Evolutionary conservation across 352 stramenopile genomes (phyloP).

Genomic region (Blastocystis hominis): DNA sequence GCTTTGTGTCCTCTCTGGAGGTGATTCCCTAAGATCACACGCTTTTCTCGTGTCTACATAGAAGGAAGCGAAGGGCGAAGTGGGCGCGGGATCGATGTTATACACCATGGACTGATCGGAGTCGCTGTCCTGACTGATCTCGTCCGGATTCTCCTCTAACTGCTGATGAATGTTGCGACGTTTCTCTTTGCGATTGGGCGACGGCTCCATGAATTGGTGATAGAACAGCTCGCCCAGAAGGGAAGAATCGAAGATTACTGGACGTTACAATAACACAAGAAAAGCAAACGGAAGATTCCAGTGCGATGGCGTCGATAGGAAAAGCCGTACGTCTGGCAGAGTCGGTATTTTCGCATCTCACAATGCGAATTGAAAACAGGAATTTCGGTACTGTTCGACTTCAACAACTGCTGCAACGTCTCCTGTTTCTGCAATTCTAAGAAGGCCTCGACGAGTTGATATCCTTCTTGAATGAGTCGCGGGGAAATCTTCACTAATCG

Average conservation of each 20-base stretch:
- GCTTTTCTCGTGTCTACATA: background rate
- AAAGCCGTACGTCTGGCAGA: constrained; percentile 27
- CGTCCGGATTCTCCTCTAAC: constrained; percentile 28
- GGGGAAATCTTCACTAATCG: background rate
- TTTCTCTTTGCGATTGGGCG: background rate
- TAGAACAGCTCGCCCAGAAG: constrained; percentile 45
- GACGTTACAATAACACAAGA: background rate
- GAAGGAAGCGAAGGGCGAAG: background rate
- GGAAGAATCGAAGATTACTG: constrained; percentile 36
- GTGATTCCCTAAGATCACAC: constrained; percentile 6
- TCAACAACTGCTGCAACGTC: background rate
- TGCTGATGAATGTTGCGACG: constrained; percentile 42
- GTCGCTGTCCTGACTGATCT: background rate
- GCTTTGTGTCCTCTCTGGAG: background rate
- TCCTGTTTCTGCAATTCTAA: constrained; percentile 5
- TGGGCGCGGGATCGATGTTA: background rate
- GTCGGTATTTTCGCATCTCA: constrained; percentile 34
- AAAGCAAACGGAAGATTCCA: constrained; percentile 12
- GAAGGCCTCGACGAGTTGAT: background rate
- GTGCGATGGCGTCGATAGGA: constrained; percentile 16
- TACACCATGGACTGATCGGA: constrained; percentile 49
- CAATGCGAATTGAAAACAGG: constrained; percentile 2
- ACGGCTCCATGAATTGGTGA: background rate
- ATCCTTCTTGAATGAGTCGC: background rate
- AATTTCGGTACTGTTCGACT: constrained; percentile 3